These are phyloP conservation scores for Polyplosphaeria fusca DNA, from an alignment of 495 filamentous ascomycete species.

Conservation along the genomic window DNA sequence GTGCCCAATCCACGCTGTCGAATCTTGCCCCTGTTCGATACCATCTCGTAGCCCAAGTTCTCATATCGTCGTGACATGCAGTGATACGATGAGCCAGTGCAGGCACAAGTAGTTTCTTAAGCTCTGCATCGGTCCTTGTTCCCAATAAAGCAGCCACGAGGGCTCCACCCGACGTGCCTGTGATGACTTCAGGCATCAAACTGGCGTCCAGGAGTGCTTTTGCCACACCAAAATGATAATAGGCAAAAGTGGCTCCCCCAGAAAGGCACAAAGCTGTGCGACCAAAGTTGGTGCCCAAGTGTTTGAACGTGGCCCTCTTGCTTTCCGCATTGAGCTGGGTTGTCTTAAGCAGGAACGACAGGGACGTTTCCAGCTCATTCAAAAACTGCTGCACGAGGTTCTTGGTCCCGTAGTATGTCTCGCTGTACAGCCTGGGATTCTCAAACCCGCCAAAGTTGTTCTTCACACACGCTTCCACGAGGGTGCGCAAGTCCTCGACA, in stretches of 20 bases:
- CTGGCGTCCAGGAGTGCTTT: conserved; percentile 86
- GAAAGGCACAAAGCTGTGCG: conserved; percentile 89
- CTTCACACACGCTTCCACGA: conserved; percentile 90
- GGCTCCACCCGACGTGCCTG: conserved; percentile 90
- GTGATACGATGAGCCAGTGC: conserved; percentile 79
- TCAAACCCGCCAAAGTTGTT: conserved; percentile 96
- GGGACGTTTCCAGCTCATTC: conserved; percentile 65
- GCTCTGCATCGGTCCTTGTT: conserved; percentile 86
- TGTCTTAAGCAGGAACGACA: conserved; percentile 65
- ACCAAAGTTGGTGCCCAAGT: conserved; percentile 85
- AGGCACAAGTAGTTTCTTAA: conserved; percentile 79
- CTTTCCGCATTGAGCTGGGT: conserved; percentile 63
- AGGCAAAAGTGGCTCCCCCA: conserved; percentile 93
- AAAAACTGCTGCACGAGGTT: conserved; percentile 83
- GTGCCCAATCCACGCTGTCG: conserved; percentile 89
- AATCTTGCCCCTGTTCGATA: conserved; percentile 91
- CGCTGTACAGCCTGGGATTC: conserved; percentile 87
- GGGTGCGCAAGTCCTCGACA: conserved; percentile 66
- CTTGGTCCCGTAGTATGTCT: conserved; percentile 96
- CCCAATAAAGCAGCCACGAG: conserved; percentile 84
- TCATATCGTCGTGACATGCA: conserved; percentile 75
- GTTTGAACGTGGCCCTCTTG: conserved; percentile 82
- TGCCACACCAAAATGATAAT: conserved; percentile 93
- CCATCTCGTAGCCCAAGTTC: conserved; percentile 77
- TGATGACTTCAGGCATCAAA: conserved; percentile 87